phyloP scores from a whole-genome alignment of 352 stramenopile genomes.

The Phytophthora niederhauseri region DNA sequence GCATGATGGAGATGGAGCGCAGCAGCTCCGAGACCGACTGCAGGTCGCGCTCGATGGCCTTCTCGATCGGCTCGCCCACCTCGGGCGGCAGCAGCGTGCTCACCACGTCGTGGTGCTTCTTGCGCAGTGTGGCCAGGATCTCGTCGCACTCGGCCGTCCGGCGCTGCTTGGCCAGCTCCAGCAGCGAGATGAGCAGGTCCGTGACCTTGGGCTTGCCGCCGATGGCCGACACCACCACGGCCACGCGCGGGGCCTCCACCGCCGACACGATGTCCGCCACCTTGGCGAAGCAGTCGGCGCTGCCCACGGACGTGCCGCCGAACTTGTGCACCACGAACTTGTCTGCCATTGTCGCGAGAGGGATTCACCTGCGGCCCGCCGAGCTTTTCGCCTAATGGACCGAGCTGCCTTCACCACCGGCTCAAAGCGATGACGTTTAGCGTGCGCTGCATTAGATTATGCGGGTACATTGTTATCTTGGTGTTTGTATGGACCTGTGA shows the following conservation, averaged over 20 bases:
- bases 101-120: conserved; percentile 86
- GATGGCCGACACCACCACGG: conserved; percentile 95
- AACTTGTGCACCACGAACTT: conserved; percentile 98
- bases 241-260: conserved; percentile 55
- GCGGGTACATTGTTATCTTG: neutral
- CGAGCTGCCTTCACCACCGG: conserved; percentile 4
- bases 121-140: conserved; percentile 71
- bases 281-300: conserved; percentile 91
- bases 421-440: conserved; percentile 8
- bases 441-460: neutral
- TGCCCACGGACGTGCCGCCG: conserved; percentile 95
- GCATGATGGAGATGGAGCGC: conserved; percentile 90
- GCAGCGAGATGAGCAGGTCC: conserved; percentile 93
- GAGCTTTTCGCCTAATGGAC: conserved; percentile 31
- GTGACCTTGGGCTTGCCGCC: conserved; percentile 97
- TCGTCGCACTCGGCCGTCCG: conserved; percentile 70
- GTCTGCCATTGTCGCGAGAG: conserved; percentile 35
- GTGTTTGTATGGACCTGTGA: conserved; percentile 8
- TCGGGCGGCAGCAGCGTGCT: conserved; percentile 53
- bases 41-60: conserved; percentile 67
- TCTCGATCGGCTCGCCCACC: conserved; percentile 60
- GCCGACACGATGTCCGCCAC: conserved; percentile 73
- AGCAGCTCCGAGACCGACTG: conserved; percentile 80
- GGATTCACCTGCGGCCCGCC: conserved; percentile 15
- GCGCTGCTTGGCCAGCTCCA: conserved; percentile 88